Conservation (phyloP, 148 eudicot genomes). For the Pharnaceum exiguum region DNA sequence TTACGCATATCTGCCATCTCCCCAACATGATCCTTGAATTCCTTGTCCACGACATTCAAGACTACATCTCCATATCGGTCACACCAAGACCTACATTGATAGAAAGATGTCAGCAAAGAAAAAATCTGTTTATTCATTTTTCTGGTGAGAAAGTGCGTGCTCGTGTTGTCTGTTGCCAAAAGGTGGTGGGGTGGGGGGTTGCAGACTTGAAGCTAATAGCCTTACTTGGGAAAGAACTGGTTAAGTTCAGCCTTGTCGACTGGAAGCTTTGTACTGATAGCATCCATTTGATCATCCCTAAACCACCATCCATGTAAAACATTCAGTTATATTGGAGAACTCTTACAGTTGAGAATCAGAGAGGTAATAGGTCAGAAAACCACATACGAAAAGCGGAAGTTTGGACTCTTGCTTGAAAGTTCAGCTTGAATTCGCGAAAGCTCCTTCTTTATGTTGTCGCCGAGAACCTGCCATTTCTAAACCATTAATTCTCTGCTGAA, state of each 20-base stretch:
- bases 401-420: constrained; percentile 42
- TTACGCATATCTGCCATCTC: constrained; percentile 37
- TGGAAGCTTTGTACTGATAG: constrained; percentile 75
- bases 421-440: constrained; percentile 53
- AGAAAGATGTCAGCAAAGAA: no score
- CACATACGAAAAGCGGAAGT: constrained; percentile 54
- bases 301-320: neutral
- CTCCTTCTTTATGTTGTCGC: constrained; percentile 72
- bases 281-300: constrained; percentile 81
- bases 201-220: neutral
- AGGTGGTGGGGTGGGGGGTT: no score
- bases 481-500: neutral
- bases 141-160: no score
- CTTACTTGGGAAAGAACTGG: constrained; percentile 71
- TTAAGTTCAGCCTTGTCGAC: constrained; percentile 67
- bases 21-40: constrained; percentile 56
- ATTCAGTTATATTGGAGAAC: neutral
- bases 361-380: constrained; percentile 1
- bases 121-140: no score
- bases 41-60: constrained; percentile 60
- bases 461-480: constrained; percentile 43
- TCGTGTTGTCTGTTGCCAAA: no score
- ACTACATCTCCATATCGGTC: constrained; percentile 65
- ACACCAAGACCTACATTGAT: constrained; percentile 55
- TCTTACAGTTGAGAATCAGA: neutral